A percentile compares a stretch with the other conserved stretches of the same genome.
Evolutionary conservation across 202 grass and related monocot species (phyloP).

Genomic region (Carex sylvatica): DNA sequence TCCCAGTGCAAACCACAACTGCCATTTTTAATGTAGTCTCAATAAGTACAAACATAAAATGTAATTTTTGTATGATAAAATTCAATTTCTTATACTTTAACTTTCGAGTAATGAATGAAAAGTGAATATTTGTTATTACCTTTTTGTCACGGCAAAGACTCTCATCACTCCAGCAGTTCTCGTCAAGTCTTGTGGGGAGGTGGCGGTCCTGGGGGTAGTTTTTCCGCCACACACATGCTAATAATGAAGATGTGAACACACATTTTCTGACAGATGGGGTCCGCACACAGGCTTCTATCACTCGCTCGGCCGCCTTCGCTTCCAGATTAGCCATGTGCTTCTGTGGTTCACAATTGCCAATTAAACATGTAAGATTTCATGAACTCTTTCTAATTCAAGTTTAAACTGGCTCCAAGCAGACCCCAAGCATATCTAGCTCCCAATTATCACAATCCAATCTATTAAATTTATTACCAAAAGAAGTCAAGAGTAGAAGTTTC

Average conservation of each 20-base stretch:
- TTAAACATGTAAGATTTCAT: background rate
- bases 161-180: constrained; percentile 97
- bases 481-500: background rate
- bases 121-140: constrained; percentile 39
- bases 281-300: constrained; percentile 75
- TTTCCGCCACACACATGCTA: constrained; percentile 77
- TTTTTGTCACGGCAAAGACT: constrained; percentile 84
- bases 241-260: constrained; percentile 78
- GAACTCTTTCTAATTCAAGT: background rate
- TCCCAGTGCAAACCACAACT: constrained; percentile 92
- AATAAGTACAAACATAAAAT: background rate
- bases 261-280: constrained; percentile 85
- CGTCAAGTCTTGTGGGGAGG: constrained; percentile 56
- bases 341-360: constrained; percentile 30
- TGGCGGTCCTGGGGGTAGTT: constrained; percentile 43
- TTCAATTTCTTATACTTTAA: background rate
- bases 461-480: background rate
- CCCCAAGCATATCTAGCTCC: background rate
- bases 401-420: background rate
- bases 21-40: background rate
- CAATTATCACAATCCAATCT: background rate
- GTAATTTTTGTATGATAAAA: background rate
- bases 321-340: constrained; percentile 88
- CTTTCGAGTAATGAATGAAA: background rate
- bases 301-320: constrained; percentile 71